Evolutionary conservation across 2,329 filamentous ascomycete genomes (phyloP).

Genomic region (Ophiostoma himal-ulmi): DNA sequence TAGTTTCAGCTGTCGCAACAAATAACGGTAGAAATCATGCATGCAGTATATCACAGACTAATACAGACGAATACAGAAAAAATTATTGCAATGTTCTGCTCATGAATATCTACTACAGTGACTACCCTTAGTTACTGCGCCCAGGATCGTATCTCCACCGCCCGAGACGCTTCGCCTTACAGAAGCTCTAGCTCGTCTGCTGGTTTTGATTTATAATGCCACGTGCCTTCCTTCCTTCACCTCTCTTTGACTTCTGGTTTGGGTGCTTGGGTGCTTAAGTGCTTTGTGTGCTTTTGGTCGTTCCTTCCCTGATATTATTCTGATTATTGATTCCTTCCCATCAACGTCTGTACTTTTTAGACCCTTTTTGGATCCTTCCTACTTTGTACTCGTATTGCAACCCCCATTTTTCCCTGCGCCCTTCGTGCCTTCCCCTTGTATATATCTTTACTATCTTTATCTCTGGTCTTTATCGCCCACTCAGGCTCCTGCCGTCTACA

Average conservation of each 20-base stretch:
- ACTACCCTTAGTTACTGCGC: neutral
- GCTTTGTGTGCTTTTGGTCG: neutral
- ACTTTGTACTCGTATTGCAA: neutral
- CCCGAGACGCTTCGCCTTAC: neutral
- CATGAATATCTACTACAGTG: neutral
- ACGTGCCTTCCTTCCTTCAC: neutral
- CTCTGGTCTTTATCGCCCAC: neutral
- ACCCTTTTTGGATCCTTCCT: no score
- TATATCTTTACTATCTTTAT: neutral
- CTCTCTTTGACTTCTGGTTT: neutral
- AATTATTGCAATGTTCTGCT: neutral
- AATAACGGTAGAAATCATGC: neutral
- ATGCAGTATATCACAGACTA: neutral
- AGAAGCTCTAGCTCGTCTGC: neutral
- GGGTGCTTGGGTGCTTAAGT: neutral
- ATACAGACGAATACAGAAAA: neutral
- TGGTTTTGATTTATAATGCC: slow-evolving; percentile 11
- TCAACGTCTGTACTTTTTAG: neutral
- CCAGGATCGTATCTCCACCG: neutral
- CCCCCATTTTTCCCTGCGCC: neutral
- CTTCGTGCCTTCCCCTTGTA: slow-evolving; percentile 5
- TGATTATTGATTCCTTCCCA: neutral
- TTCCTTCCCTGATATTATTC: neutral
- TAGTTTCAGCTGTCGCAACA: neutral
- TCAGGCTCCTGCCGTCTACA: neutral